Percentiles rank a stretch among this genome's conserved stretches.
These are phyloP conservation scores for Trametes sp. DNA, from an alignment of 1,284 basidiomycete species.

Conservation along the genomic window DNA sequence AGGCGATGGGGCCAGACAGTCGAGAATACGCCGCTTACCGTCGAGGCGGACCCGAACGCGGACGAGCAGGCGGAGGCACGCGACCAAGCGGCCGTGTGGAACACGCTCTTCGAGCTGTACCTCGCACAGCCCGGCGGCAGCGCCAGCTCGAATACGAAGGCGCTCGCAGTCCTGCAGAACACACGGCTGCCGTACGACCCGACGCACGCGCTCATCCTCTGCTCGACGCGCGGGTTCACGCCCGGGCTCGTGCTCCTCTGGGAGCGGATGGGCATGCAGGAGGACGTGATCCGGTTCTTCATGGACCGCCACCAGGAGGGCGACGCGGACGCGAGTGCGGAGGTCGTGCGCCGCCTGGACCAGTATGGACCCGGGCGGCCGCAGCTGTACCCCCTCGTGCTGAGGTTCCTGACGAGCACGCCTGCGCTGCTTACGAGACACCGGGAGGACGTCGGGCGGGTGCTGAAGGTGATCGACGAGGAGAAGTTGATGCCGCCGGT, in stretches of 20 bases:
- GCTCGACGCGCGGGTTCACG: conserved; percentile 84
- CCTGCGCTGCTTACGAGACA: conserved; percentile 75
- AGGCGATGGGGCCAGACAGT: conserved; percentile 85
- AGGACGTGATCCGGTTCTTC: conserved; percentile 93
- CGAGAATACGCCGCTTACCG: conserved; percentile 42
- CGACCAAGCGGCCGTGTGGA: conserved; percentile 94
- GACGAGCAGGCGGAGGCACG: conserved; percentile 64
- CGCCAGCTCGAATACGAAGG: conserved; percentile 55
- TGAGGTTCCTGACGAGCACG: conserved; percentile 89
- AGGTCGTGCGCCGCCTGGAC: conserved; percentile 78
- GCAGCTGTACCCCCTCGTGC: conserved; percentile 87
- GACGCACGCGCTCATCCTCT: conserved; percentile 93
- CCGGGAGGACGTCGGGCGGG: conserved; percentile 69
- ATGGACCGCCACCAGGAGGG: conserved; percentile 73
- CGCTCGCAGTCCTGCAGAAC: conserved; percentile 71
- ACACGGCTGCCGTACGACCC: conserved; percentile 83
- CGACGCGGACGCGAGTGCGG: conserved; percentile 56
- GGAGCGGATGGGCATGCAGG: conserved; percentile 96
- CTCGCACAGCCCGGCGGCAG: conserved; percentile 58
- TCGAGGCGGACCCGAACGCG: conserved; percentile 39
- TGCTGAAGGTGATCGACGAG: conserved; percentile 82
- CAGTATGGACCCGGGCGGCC: conserved; percentile 78
- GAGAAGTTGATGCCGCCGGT: conserved; percentile 87
- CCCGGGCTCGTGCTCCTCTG: conserved; percentile 39
- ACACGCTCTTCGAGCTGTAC: conserved; percentile 95